Evolutionary conservation across 495 filamentous ascomycete species (phyloP), one percentile per base, ranked within the genome.

Genomic region (Letharia columbiana): DNA sequence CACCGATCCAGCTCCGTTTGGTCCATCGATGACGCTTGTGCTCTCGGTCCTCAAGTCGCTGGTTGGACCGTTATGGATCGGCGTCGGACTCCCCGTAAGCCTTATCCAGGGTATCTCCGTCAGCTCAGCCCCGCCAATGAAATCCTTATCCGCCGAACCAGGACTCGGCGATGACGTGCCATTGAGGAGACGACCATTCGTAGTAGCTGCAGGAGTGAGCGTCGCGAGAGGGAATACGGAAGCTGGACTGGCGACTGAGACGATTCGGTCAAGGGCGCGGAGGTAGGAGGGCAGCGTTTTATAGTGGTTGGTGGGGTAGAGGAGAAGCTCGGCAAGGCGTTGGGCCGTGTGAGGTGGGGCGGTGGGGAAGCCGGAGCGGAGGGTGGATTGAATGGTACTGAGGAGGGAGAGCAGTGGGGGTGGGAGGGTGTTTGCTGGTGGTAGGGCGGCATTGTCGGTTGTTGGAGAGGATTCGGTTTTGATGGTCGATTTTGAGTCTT

Each of bases 321-420:
- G 81, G 49, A 97, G 80, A n/a, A 98, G 89, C 80, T 98, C 94
- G 28, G 94, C 84, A 42, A 98, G 83, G 54, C 94, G 89, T 76
- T 98, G 94, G 61, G 96, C 82, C 0, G 94, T 98, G 73, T 98
- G 91, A 0, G 94, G 94, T 2, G 94, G 94, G 66, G 90, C 84
- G 1, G 79, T 76, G 39, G 82, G 47, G 76, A 98, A 98, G 67
- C 83, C 82, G 5, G 78, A 78, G 47, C 77, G 80, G 52, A 98
- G 79, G n/a, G 84, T 87, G 6, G 78, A 81, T 35, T 82, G 85
- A 60, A 94, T 90, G 39, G 85, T 86, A 57, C 76, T 71, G 63
- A 94, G 79, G 56, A 90, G 83, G 37, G 81, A 77, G 50, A 82
- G 75, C 50, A 91, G 81, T 57, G 85, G 84, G 5, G 82, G 79